Percentiles rank a stretch among this genome's conserved stretches.
Evolutionary conservation across 1,139 yeast species (phyloP).

Genomic region (Candida pseudocylindracea): DNA sequence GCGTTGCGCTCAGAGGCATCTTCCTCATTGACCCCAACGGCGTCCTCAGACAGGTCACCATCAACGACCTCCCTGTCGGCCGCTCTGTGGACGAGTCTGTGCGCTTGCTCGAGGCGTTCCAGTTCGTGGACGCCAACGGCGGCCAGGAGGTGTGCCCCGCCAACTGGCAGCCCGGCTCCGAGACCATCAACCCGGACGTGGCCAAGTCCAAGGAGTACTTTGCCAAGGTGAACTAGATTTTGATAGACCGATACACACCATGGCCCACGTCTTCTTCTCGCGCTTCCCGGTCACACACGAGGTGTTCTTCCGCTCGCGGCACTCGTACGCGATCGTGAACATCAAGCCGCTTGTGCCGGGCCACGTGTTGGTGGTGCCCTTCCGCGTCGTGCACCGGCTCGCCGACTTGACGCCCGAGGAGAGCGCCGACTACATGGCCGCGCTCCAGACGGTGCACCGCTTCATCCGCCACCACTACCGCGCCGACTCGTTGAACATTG

Average conservation of each 20-base stretch:
- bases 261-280: conserved; percentile 27
- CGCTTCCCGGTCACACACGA: conserved; percentile 40
- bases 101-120: conserved; percentile 97
- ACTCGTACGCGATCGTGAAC: conserved; percentile 69
- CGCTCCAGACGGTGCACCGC: conserved; percentile 49
- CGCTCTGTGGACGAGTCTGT: conserved; percentile 95
- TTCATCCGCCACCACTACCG: conserved; percentile 42
- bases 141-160: conserved; percentile 79
- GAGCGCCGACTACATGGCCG: conserved; percentile 50
- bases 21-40: conserved; percentile 96
- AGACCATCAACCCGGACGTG: conserved; percentile 82
- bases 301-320: conserved; percentile 30
- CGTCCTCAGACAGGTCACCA: conserved; percentile 79
- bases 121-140: conserved; percentile 95
- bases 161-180: conserved; percentile 97
- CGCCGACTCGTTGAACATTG: conserved; percentile 68
- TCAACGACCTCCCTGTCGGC: conserved; percentile 97
- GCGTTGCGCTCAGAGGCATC: conserved; percentile 93
- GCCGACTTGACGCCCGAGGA: conserved; percentile 53
- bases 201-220: conserved; percentile 69
- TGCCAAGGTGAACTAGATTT: conserved; percentile 23
- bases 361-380: conserved; percentile 73
- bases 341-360: conserved; percentile 83
- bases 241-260: background rate
- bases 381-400: conserved; percentile 38